Evolutionary conservation across 768 basidiomycete genomes (phyloP), one percentile per base, ranked within the genome.

Genomic region (Serendipita sp.): DNA sequence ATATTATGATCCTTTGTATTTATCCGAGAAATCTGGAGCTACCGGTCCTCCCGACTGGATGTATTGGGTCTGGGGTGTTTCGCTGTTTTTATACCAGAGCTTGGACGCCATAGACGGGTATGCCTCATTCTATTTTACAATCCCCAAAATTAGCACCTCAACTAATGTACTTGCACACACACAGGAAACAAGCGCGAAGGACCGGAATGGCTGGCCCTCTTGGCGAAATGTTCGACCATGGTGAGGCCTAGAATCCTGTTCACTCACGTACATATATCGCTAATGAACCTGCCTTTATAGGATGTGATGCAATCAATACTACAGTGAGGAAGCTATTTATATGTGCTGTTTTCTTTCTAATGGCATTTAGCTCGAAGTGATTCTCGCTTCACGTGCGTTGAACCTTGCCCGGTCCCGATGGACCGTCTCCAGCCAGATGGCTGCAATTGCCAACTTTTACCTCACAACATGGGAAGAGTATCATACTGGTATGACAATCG

Each of bases 141-240:
- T 68, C 62, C 68, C 63, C 11, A 45, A 37, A 45, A 18, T 18
- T 45, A 2, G 62, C 36, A 15, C 48, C 15, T 44, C 43, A 40
- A 15, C 15, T 36, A n/a, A 23, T 66, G 13, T 40, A 6, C 1
- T 40, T 69, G 11, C 62, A 6, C 31, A 33, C 31, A 33, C 53
- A 2, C 67, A 91, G 95, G 15, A 97, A 97, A 73, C 96, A 99
- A 74, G 96, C 96, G 23, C 78, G 96, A 66, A 76, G 95, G 62
- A 95, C 93, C 0, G 92, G 92, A 1, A 98, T 96, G 90, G 88
- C 92, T n/a, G 91, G 96, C 3, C 95, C 95, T 29, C 76, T 98
- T 36, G 96, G 96, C 16, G 90, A 99, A 73, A 86, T 98, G 85
- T 99, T 99, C 73, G 96, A 99, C 71, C 96, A 98, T 74, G 95